phyloP scores from a whole-genome alignment of 139 green algal species.

The Volvox reticuliferus region DNA sequence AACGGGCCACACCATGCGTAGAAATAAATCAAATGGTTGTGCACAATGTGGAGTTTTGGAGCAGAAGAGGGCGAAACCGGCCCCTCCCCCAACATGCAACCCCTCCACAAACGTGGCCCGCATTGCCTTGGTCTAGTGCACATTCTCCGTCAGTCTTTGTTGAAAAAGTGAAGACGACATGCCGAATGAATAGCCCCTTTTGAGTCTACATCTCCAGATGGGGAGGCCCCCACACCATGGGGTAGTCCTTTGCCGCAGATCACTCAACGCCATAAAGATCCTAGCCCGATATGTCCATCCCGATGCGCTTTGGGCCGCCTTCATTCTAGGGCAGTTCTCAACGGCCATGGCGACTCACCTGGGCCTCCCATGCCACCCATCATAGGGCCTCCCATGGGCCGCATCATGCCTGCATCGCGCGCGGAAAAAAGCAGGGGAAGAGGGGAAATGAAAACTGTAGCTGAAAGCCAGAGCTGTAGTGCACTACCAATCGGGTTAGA shows the following conservation, averaged over 20 bases:
- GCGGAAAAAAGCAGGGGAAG: neutral
- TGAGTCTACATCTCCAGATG: neutral
- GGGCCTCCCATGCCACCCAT: constrained; percentile 14
- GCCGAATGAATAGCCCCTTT: too few species aligned
- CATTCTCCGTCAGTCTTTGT: neutral
- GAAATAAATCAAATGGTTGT: too few species aligned
- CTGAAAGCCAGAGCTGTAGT: neutral
- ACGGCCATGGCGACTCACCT: neutral
- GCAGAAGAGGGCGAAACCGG: too few species aligned
- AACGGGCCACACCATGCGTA: too few species aligned
- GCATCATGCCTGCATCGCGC: constrained; percentile 37
- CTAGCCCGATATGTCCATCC: neutral
- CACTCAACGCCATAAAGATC: neutral
- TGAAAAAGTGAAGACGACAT: too few species aligned
- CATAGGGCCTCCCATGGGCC: constrained; percentile 41
- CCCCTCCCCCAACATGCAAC: neutral
- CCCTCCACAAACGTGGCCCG: neutral
- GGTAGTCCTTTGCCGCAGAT: neutral
- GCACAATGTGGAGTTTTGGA: too few species aligned
- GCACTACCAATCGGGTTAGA: too few species aligned
- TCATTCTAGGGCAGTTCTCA: neutral
- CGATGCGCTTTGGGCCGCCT: neutral
- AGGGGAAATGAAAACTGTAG: neutral
- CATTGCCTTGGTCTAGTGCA: neutral
- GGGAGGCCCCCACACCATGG: too few species aligned